A percentile compares a stretch with the other conserved stretches of the same genome.
phyloP scores from a whole-genome alignment of 2,329 filamentous ascomycete species.

The Apiospora sp. region DNA sequence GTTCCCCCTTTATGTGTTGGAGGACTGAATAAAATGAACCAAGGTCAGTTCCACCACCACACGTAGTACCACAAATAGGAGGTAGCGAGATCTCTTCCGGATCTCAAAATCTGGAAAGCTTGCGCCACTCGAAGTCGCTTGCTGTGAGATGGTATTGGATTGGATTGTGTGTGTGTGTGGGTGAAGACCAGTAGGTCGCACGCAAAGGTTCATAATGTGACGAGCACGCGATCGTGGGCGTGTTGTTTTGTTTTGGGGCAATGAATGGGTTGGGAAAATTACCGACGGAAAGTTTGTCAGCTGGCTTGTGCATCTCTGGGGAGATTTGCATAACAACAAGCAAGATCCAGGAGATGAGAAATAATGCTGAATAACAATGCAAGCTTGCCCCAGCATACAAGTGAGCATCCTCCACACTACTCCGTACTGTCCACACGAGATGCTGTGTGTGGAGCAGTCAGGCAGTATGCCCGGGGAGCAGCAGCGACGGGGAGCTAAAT shows the following conservation, averaged over 20 bases:
- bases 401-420: not conserved
- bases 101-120: constrained; percentile 13
- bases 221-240: not conserved
- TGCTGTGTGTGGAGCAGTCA: not conserved
- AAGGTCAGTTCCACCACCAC: not conserved
- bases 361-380: not conserved
- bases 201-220: not conserved
- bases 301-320: not conserved
- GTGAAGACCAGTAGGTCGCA: not conserved
- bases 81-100: not conserved
- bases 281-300: not conserved
- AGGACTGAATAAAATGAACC: not conserved
- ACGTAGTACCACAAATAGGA: constrained; percentile 1
- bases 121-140: not conserved
- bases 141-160: not conserved
- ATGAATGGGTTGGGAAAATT: not conserved
- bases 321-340: not conserved
- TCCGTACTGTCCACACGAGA: too few species aligned
- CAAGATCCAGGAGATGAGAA: constrained; percentile 3
- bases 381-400: not conserved
- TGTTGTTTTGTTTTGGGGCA: constrained; percentile 3
- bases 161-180: not conserved
- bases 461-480: constrained; percentile 12
- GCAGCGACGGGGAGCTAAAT: constrained; percentile 11
- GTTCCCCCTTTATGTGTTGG: constrained; percentile 5